These are phyloP conservation scores for Platanthera zijinensis DNA, from an alignment of 106 monocot genomes.

Conservation along the genomic window DNA sequence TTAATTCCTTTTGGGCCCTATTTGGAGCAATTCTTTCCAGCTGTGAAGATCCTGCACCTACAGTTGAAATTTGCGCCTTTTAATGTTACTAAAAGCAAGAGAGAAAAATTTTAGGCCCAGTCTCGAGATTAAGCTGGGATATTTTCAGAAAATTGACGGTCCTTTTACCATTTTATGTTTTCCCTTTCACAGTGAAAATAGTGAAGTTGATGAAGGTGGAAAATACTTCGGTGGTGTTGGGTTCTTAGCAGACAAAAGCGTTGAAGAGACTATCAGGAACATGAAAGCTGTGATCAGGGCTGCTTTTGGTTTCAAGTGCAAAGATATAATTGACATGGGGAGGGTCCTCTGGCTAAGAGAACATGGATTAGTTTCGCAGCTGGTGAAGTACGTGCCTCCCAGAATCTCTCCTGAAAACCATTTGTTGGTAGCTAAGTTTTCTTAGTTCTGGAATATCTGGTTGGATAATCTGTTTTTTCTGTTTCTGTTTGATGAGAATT, in stretches of 20 bases:
- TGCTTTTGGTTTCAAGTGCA: conserved; percentile 68
- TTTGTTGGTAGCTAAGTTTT: conserved; percentile 53
- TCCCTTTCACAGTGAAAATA: not conserved
- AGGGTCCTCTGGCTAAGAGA: conserved; percentile 61
- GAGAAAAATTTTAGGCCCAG: too few species aligned
- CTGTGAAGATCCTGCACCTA: too few species aligned
- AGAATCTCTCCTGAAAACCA: conserved; percentile 88
- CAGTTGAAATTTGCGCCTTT: too few species aligned
- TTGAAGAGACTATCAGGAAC: conserved; percentile 42
- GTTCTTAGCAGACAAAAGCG: conserved; percentile 12
- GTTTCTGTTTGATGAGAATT: not conserved
- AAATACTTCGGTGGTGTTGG: not conserved
- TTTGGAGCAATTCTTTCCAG: too few species aligned
- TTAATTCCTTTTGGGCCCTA: too few species aligned
- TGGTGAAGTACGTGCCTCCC: conserved; percentile 67
- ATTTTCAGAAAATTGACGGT: too few species aligned
- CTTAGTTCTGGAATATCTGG: not conserved
- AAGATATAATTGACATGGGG: conserved; percentile 85
- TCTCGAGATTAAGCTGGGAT: too few species aligned
- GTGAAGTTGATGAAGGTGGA: conserved; percentile 1
- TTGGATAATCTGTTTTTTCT: not conserved
- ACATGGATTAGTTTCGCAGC: conserved; percentile 34
- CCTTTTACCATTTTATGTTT: too few species aligned
- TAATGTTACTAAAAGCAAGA: too few species aligned
- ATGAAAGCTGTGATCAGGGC: conserved; percentile 54